These are phyloP conservation scores for Sarcomyxa edulis DNA, from an alignment of 768 basidiomycete genomes.

Conservation along the genomic window DNA sequence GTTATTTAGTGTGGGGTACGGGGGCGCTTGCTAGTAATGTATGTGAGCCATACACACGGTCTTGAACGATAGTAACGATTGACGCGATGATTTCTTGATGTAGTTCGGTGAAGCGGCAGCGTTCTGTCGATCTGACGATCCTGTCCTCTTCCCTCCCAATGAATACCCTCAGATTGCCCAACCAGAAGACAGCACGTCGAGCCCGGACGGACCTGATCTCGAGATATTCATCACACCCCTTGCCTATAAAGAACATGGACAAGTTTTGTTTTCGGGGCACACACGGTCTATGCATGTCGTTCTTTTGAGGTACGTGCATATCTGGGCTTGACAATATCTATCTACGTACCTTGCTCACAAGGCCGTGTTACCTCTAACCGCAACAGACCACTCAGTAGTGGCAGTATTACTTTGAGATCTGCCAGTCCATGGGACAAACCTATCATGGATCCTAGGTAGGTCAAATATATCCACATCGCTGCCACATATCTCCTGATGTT, in stretches of 20 bases:
- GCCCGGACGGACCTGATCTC: conserved; percentile 38
- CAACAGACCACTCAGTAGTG: conserved; percentile 36
- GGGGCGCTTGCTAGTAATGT: conserved; percentile 57
- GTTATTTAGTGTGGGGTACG: conserved; percentile 38
- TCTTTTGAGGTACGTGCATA: conserved; percentile 30
- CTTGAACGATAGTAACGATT: too few species aligned
- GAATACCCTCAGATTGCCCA: conserved; percentile 30
- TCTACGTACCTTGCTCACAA: not conserved
- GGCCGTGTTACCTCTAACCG: not conserved
- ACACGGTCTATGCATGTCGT: conserved; percentile 36
- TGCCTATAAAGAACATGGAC: conserved; percentile 31
- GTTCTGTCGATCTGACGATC: conserved; percentile 53
- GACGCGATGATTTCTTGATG: conserved; percentile 1
- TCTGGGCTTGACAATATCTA: not conserved
- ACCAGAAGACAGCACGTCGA: conserved; percentile 40
- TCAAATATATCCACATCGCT: not conserved
- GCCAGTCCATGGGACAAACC: conserved; percentile 37
- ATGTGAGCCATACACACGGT: conserved; percentile 10
- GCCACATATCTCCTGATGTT: not conserved
- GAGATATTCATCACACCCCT: conserved; percentile 39
- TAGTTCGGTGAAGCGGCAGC: conserved; percentile 51
- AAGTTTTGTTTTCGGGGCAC: conserved; percentile 14
- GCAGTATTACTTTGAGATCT: conserved; percentile 32
- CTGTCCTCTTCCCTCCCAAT: conserved; percentile 34
- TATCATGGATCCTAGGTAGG: conserved; percentile 37